Evolutionary conservation across 2,329 filamentous ascomycete genomes (phyloP), one percentile per base, ranked within the genome.

Genomic region (Uncinocarpus reesii): DNA sequence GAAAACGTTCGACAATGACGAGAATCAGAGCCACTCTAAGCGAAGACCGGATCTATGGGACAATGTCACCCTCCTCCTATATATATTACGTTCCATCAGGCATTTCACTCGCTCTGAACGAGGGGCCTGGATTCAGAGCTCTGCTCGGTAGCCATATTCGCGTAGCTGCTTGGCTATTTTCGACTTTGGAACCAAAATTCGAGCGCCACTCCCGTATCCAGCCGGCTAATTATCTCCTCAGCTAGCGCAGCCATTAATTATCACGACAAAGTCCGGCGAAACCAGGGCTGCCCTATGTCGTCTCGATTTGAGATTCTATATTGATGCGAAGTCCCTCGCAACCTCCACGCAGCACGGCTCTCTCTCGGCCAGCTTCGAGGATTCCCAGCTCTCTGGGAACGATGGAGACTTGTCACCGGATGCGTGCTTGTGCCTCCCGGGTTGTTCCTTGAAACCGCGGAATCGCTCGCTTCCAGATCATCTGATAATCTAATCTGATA

Each of bases 401-500:
- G 4, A 29, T 34, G 5, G 34, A 18, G 34, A 20, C 38, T 11
- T 41, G 20, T n/a, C 26, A 26, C 7, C 34, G 11, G 4, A 16
- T 18, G 34, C 13, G 20, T 41, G 20, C 28, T 13, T 29, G 7
- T 29, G 26, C 11, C 26, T 29, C 26, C 1, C 13, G 35, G 8
- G 4, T 1, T 23, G 4, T 18, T 37, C 1, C 5, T 6, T 5
- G 10, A 8, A 7, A 13, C 34, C 24, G 44, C 28, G 44, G 34
- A 40, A 47, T 38, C 23, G 29, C 40, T 20, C 3, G 7, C n/a
- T 2, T 32, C 23, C 44, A 47, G 44, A 47, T 47, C 34, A 47
- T 47, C 44, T 47, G 44, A 47, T 47, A 47, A 47, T 38, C 34
- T 40, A 31, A 47, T 47, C 44, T 31, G 35, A 47, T 47, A 40